Evolutionary conservation across 257 asterid species (phyloP).

Genomic region (Coffea canephora): DNA sequence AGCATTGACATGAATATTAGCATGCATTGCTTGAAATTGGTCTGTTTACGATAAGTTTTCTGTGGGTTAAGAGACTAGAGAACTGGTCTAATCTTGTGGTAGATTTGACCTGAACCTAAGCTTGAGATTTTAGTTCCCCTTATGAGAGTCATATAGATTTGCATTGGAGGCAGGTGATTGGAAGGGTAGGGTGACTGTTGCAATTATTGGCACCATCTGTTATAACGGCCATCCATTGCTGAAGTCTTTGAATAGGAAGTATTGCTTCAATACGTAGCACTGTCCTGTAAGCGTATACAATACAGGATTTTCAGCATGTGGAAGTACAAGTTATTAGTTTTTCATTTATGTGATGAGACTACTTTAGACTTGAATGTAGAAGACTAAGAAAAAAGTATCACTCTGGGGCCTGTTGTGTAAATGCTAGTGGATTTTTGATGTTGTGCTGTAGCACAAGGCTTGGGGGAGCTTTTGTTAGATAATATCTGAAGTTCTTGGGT

Average conservation of each 20-base stretch:
- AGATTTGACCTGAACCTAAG: not conserved
- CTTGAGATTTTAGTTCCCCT: not conserved
- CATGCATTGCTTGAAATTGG: not conserved
- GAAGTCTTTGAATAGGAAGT: not conserved
- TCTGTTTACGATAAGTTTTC: not conserved
- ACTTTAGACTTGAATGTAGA: not conserved
- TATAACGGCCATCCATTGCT: not conserved
- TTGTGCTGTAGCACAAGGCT: not conserved
- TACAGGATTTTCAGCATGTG: not conserved
- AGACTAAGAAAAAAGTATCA: not conserved
- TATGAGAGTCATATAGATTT: not conserved
- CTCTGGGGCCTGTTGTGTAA: not conserved
- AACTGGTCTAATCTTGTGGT: not conserved
- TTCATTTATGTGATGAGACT: not conserved
- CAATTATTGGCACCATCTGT: not conserved
- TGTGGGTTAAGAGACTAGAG: not conserved
- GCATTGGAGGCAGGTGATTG: not conserved
- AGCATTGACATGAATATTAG: not conserved
- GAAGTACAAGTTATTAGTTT: not conserved
- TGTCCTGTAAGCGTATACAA: not conserved
- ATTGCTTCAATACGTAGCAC: not conserved
- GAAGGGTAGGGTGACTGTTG: not conserved
- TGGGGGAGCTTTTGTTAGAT: not conserved
- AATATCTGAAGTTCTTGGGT: not conserved
- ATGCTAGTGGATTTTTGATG: not conserved